Evolutionary conservation across 768 basidiomycete genomes (phyloP).

Genomic region (Boletus rubescentipes): DNA sequence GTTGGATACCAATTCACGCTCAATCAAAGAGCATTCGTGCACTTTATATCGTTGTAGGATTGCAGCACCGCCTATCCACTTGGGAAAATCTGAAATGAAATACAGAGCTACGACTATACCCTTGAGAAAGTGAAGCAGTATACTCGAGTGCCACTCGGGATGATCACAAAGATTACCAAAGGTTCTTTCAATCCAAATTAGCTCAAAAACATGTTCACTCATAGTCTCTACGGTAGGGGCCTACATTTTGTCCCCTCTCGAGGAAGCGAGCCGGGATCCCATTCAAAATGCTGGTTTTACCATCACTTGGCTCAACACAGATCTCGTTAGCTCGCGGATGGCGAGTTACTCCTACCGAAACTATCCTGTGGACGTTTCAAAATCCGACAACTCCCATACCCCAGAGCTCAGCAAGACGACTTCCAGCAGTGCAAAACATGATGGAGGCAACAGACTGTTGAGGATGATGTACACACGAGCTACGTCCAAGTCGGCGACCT

Average conservation of each 20-base stretch:
- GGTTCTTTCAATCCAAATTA: constrained; percentile 42
- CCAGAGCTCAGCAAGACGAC: background rate
- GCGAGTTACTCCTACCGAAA: constrained; percentile 88
- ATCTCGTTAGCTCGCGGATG: constrained; percentile 67
- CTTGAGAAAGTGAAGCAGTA: constrained; percentile 90
- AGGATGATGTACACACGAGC: constrained; percentile 25
- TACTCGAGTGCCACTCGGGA: constrained; percentile 84
- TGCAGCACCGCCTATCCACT: background rate
- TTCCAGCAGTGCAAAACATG: background rate
- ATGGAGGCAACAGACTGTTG: constrained; percentile 21
- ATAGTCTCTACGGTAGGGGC: constrained; percentile 53
- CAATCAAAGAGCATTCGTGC: constrained; percentile 42
- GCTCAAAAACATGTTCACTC: background rate
- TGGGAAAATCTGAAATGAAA: constrained; percentile 4
- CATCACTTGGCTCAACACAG: constrained; percentile 71
- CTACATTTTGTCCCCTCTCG: constrained; percentile 91
- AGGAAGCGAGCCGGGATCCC: constrained; percentile 88
- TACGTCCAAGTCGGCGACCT: constrained; percentile 30
- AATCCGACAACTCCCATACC: background rate
- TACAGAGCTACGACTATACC: constrained; percentile 88
- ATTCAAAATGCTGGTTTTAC: constrained; percentile 87
- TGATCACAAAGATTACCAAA: constrained; percentile 74
- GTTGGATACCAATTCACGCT: background rate
- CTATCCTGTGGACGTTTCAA: constrained; percentile 38
- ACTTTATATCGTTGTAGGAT: constrained; percentile 74